Percentiles rank a stretch among this genome's conserved stretches.
Evolutionary conservation across 1,284 basidiomycete genomes (phyloP).

Genomic region (Ustilago trichophora): DNA sequence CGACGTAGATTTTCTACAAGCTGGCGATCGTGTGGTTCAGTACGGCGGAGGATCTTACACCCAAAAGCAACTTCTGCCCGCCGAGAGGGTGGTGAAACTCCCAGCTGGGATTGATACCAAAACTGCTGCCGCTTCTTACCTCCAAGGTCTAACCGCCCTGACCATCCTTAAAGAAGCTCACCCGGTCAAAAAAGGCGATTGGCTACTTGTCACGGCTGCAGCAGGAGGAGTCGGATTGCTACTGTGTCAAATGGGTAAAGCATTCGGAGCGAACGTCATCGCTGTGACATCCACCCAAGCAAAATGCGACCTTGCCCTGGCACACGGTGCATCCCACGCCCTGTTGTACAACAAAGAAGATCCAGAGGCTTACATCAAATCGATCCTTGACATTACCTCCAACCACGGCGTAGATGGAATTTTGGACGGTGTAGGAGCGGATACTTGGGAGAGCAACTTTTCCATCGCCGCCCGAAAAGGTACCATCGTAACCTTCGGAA

Average conservation of each 20-base stretch:
- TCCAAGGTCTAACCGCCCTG: conserved; percentile 83
- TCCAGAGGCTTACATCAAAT: conserved; percentile 33
- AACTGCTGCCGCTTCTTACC: conserved; percentile 75
- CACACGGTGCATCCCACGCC: conserved; percentile 84
- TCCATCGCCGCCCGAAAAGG: conserved; percentile 72
- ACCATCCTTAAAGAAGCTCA: conserved; percentile 85
- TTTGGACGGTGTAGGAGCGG: conserved; percentile 89
- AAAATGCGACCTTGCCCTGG: conserved; percentile 84
- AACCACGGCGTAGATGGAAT: conserved; percentile 82
- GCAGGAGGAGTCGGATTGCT: conserved; percentile 77
- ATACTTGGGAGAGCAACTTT: conserved; percentile 73
- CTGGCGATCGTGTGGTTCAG: conserved; percentile 75
- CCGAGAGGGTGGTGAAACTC: conserved; percentile 74
- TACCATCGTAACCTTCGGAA: conserved; percentile 84
- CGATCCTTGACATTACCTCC: conserved; percentile 74
- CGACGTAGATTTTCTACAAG: conserved; percentile 67
- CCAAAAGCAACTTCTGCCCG: conserved; percentile 78
- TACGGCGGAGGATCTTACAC: conserved; percentile 74
- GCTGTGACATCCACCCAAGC: conserved; percentile 87
- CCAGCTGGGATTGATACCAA: conserved; percentile 71
- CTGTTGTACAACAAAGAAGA: conserved; percentile 75
- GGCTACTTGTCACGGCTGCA: conserved; percentile 83
- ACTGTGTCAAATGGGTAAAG: conserved; percentile 69
- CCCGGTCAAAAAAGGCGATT: conserved; percentile 74
- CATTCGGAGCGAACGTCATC: conserved; percentile 84